Base-by-base conservation (phyloP, 768 basidiomycete genomes). In the Pulveroboletus sp. region DNA sequence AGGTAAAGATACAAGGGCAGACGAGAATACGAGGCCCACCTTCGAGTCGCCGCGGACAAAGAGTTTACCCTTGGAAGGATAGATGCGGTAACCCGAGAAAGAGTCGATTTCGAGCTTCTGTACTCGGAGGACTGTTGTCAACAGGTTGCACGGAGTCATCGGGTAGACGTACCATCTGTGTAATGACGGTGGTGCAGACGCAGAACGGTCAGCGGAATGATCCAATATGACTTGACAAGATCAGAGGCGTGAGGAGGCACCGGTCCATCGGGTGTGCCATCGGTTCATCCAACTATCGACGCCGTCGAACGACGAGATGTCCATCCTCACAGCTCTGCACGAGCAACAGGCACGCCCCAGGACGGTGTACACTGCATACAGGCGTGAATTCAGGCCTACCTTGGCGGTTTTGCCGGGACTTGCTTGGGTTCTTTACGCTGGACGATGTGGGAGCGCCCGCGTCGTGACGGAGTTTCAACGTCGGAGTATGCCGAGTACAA, bases 91-190 rank as follows among this genome's bases (percentile, higher is more conserved):
- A 64, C 91, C 90, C 65, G 93, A 95, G 82, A 99, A 98, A 52
- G 86, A 86, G 79, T 97, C 96, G 76, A 93, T 89, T 76, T 98
- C 95, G 79, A 97, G 85, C 85, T 97, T 97, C 89, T 90, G 55
- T 53, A 62, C 62, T 65, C 66, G 43, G 27, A 36, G 35, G 36
- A 11, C 2, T 33, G 12, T 21, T 21, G 21, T 21, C 21, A 6
- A 38, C 17, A 12, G 28, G 46, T 62, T 9, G 28, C 10, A 46
- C 1, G 24, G 21, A 21, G 38, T 33, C 28, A 35, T 26, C 27
- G 37, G 40, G 47, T 8, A 12, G 12, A 66, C 66, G 51, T 46
- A 61, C 61, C 57, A 62, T 71, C 60, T 65, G 40, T 43, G 46
- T 1, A 12, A 47, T 4, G 11, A 45, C 17, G 21, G 35, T 0